phyloP scores from a whole-genome alignment of 805 yeast species.

The Candida tibetensis region DNA sequence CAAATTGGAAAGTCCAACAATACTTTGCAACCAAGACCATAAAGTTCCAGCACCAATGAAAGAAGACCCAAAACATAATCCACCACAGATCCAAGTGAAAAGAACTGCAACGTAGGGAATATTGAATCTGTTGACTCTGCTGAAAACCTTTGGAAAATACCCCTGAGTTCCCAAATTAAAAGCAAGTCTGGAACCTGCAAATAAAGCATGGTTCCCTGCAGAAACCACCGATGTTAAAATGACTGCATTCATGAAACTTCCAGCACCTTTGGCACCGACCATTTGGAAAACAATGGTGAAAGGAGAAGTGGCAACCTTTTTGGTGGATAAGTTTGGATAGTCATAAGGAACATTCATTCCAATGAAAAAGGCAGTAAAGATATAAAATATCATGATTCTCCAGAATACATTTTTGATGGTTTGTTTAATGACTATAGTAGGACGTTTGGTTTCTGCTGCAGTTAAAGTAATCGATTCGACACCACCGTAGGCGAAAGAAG shows the following conservation, averaged over 20 bases:
- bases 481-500: slow-evolving; percentile 53
- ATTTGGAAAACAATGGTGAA: slow-evolving; percentile 42
- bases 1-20: slow-evolving; percentile 54
- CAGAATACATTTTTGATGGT: slow-evolving; percentile 30
- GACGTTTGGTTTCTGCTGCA: slow-evolving; percentile 34
- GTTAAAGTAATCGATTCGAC: slow-evolving; percentile 39
- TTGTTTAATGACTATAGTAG: slow-evolving; percentile 28
- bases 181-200: slow-evolving; percentile 49
- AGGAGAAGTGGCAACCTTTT: slow-evolving; percentile 34
- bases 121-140: slow-evolving; percentile 40
- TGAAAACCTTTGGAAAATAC: slow-evolving; percentile 42
- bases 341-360: slow-evolving; percentile 43
- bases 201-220: slow-evolving; percentile 54
- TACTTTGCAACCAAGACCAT: slow-evolving; percentile 52
- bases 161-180: slow-evolving; percentile 51
- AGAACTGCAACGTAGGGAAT: slow-evolving; percentile 50
- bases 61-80: slow-evolving; percentile 59
- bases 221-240: slow-evolving; percentile 54
- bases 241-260: slow-evolving; percentile 50
- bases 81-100: slow-evolving; percentile 53
- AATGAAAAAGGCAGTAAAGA: slow-evolving; percentile 39
- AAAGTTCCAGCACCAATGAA: slow-evolving; percentile 52
- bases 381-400: slow-evolving; percentile 33
- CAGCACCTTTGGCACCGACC: slow-evolving; percentile 42
- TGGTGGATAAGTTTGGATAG: slow-evolving; percentile 30